Base-by-base conservation (phyloP, 371 early-diverging fungal species). In the Lichtheimia hyalospora region DNA sequence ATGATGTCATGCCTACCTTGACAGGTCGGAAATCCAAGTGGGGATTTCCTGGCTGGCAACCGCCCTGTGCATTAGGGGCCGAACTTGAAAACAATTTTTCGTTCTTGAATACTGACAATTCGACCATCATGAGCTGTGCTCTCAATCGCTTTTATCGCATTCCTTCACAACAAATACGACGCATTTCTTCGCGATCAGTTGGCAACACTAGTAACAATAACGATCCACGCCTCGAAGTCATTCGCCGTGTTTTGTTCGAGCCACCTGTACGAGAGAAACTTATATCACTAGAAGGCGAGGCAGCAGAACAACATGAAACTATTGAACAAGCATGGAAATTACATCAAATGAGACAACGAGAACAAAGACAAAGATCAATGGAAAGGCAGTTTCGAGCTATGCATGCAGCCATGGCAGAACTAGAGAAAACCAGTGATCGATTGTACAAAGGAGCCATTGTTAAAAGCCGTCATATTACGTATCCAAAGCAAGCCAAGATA, bases 251-350 rank as follows among this genome's bases (percentile, higher is more conserved):
- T 5, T 76, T 91, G 49, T 91, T 87, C 56, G 87, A 89, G 54
- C 75, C 84, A 34, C 78, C 84, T 51, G 20, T 24, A 7, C 65
- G 61, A 15, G 51, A 52, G 48, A 61, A 39, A 21, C 48, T 50
- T 34, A 76, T 76, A 54, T 66, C 62, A 21, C 49, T 76, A 8
- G 76, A 76, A 34, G 71, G 70, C 15, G 69, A 75, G 42, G 69
- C 72, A 5, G 43, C 42, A 44, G 62, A 62, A 21, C 49, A 87
- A 54, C 90, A 92, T 54, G 84, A 86, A 67, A 89, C 89, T 3
- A 90, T 92, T 52, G 86, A 89, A 71, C 77, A 88, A 54, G 92
- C 92, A 49, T 88, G 85, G 82, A 86, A 88, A 62, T 64, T 92
- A 21, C 84, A 79, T 54, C 75, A 77, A 49, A 83, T 81, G 69